phyloP scores from a whole-genome alignment of 140 eudicot genomes.

The Oenanthe javanica region DNA sequence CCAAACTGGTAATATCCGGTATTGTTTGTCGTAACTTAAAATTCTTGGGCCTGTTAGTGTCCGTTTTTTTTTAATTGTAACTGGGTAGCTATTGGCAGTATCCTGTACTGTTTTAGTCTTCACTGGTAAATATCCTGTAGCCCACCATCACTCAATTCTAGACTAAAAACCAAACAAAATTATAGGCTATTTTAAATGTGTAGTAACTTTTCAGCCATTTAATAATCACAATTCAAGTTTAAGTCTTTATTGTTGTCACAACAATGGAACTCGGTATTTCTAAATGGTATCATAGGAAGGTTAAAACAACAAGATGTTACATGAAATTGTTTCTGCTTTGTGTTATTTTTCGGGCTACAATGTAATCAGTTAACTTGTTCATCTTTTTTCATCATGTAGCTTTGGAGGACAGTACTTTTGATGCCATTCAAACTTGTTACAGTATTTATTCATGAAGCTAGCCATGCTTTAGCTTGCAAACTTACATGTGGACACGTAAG shows the following conservation, averaged over 20 bases:
- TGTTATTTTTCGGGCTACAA: background rate
- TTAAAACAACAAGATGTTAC: background rate
- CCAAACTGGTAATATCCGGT: background rate
- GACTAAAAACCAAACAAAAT: background rate
- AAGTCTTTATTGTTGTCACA: background rate
- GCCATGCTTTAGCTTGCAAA: conserved; percentile 94
- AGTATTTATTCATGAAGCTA: conserved; percentile 95
- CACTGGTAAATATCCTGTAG: background rate
- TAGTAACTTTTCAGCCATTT: background rate
- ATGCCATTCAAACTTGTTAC: conserved; percentile 99
- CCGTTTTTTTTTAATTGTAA: background rate
- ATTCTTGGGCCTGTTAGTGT: background rate
- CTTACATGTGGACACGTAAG: conserved; percentile 94
- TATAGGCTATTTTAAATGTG: background rate
- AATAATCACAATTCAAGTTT: background rate
- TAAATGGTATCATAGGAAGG: background rate
- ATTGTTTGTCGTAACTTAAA: background rate
- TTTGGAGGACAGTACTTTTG: conserved; percentile 86
- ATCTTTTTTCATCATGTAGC: conserved; percentile 22
- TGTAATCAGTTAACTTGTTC: background rate
- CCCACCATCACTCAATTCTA: background rate
- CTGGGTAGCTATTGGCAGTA: background rate
- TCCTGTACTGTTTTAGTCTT: background rate
- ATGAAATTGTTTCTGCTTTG: background rate
- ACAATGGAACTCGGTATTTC: background rate